Base-by-base conservation (phyloP, 768 basidiomycete species). In the Coprinopsis sp. region DNA sequence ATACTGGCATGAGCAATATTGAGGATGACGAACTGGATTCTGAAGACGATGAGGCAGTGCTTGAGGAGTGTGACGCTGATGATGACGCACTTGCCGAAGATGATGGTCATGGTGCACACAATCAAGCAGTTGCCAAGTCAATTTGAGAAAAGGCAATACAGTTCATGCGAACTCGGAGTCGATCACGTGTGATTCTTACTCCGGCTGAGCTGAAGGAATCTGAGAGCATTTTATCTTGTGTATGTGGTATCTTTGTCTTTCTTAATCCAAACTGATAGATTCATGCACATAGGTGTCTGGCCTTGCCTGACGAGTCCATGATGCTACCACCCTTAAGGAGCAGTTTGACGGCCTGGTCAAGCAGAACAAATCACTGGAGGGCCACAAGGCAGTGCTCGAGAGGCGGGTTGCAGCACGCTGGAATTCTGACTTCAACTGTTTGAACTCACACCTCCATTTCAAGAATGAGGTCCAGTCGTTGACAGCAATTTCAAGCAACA, bases 391-490 rank as follows among this genome's bases (percentile, higher is more conserved):
- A 4, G 33, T 39, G 3, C 55, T 64, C 24, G 47, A 52, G 33
- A 40, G 52, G 3, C 53, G 41, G 16, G 51, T 60, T 34, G 48
- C 60, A 19, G 60, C 62, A 11, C 44, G 55, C 6, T 63, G 63
- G 60, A 58, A 58, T 43, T 53, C 56, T 12, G 58, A 63, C 27
- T 42, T 54, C 22, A 50, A 24, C 0, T 62, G 58, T 37, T 50
- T 64, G 2, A 41, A 37, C 10, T 46, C 56, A 13, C 58, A 63
- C 47, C 16, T 31, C n/a, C n/a, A 31, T 31, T 31, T 31, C n/a
- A n/a, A 31, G n/a, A 8, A 8, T 31, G n/a, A 8, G 8, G 30
- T 31, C n/a, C 8, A n/a, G 30, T 8, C 30, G n/a, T n/a, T 31
- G n/a, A 31, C n/a, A 31, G 30, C 10, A n/a, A n/a, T n/a, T 31